phyloP scores from a whole-genome alignment of 2,329 filamentous ascomycete genomes.

The Cladosporium sp. region DNA sequence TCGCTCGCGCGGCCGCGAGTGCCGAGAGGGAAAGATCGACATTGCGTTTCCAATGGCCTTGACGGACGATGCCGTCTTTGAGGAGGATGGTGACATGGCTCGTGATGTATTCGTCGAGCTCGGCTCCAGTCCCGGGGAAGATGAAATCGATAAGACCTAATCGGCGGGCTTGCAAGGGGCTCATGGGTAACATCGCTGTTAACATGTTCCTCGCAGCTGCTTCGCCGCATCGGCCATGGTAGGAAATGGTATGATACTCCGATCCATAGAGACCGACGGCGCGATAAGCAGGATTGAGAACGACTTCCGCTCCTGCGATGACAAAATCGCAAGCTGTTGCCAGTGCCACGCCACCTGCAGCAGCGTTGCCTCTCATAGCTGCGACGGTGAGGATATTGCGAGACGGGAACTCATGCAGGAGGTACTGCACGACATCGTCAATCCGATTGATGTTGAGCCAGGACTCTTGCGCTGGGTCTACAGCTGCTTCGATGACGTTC shows the following conservation, averaged over 20 bases:
- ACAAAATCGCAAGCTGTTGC: slow-evolving; percentile 35
- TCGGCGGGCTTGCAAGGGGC: slow-evolving; percentile 32
- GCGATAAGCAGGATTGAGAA: slow-evolving; percentile 40
- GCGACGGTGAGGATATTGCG: slow-evolving; percentile 34
- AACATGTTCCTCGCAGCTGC: slow-evolving; percentile 28
- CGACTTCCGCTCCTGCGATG: slow-evolving; percentile 33
- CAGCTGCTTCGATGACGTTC: slow-evolving; percentile 38
- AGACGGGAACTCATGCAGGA: slow-evolving; percentile 34
- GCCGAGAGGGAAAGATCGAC: slow-evolving; percentile 29
- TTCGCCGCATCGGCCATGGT: slow-evolving; percentile 34
- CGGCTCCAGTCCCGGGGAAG: slow-evolving; percentile 29
- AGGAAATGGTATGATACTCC: slow-evolving; percentile 39
- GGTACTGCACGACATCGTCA: slow-evolving; percentile 35
- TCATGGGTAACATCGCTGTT: slow-evolving; percentile 35
- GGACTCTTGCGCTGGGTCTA: slow-evolving; percentile 34
- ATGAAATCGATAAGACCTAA: slow-evolving; percentile 37
- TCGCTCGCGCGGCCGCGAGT: slow-evolving; percentile 30
- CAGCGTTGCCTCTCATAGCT: slow-evolving; percentile 37
- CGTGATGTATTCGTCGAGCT: slow-evolving; percentile 33
- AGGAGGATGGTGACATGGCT: slow-evolving; percentile 32
- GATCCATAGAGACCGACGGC: slow-evolving; percentile 33
- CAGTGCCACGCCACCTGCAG: slow-evolving; percentile 39
- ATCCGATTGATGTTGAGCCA: slow-evolving; percentile 43
- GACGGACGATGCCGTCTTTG: slow-evolving; percentile 17
- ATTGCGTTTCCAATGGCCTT: slow-evolving; percentile 32